Conservation (phyloP, 1,284 basidiomycete genomes). For the Sanghuangporus weigelae region DNA sequence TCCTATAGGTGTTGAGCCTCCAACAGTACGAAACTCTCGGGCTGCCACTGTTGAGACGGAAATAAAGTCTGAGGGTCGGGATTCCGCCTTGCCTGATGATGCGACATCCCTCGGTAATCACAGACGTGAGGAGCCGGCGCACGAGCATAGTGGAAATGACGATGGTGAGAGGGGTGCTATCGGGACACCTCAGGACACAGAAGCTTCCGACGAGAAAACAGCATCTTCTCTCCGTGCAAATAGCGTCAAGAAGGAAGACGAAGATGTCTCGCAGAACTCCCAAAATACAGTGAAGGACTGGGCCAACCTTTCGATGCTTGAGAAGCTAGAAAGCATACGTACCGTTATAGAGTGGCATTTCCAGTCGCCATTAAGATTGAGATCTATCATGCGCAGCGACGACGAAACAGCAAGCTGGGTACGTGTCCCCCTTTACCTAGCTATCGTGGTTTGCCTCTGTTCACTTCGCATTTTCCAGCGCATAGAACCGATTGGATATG, state of each 20-base stretch:
- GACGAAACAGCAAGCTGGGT: slow-evolving; percentile 75
- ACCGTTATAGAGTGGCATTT: slow-evolving; percentile 77
- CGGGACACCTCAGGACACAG: not conserved
- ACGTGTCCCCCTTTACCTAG: slow-evolving; percentile 25
- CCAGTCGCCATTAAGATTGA: slow-evolving; percentile 60
- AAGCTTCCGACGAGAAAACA: not conserved
- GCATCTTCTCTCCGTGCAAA: not conserved
- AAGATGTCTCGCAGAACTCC: not conserved
- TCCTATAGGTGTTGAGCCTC: slow-evolving; percentile 58
- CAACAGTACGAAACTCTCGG: slow-evolving; percentile 23
- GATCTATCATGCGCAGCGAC: slow-evolving; percentile 69
- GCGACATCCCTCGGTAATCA: not conserved
- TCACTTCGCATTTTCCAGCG: slow-evolving; percentile 41
- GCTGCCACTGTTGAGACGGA: slow-evolving; percentile 25
- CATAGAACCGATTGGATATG: slow-evolving; percentile 84
- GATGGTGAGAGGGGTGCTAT: not conserved
- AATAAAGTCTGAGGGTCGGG: slow-evolving; percentile 21
- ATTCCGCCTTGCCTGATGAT: slow-evolving; percentile 6
- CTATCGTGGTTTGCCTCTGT: not conserved
- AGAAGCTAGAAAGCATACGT: slow-evolving; percentile 75
- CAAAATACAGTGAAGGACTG: slow-evolving; percentile 45
- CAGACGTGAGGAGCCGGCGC: not conserved
- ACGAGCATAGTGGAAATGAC: not conserved
- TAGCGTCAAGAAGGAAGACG: slow-evolving; percentile 9
- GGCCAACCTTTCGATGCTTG: slow-evolving; percentile 62